Evolutionary conservation across 306 rosid species (phyloP).

Genomic region (Inga leiocalycina): DNA sequence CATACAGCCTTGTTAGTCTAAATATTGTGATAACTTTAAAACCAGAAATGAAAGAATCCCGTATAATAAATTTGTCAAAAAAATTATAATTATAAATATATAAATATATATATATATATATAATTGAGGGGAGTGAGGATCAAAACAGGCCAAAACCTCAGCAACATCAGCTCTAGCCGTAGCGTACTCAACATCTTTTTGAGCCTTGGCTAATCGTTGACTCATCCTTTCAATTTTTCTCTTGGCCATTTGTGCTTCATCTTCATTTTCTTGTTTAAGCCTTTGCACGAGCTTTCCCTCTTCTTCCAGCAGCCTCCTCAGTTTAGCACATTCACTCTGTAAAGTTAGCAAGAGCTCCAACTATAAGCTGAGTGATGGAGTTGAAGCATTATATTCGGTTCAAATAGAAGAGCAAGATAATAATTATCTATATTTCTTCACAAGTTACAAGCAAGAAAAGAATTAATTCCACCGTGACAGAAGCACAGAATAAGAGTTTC

Average conservation of each 20-base stretch:
- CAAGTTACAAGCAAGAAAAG: background rate
- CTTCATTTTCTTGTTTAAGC: background rate
- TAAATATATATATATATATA: background rate
- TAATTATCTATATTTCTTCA: background rate
- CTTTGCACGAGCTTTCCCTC: background rate
- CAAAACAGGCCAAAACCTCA: background rate
- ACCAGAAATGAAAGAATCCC: background rate
- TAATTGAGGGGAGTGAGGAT: too few relatives aligned
- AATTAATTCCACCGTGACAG: background rate
- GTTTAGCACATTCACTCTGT: conserved; percentile 5
- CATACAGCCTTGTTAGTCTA: background rate
- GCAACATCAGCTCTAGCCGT: background rate
- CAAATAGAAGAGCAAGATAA: background rate
- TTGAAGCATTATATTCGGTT: background rate
- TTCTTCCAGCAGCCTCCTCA: background rate
- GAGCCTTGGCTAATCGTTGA: background rate
- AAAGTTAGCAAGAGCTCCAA: background rate
- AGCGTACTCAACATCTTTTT: background rate
- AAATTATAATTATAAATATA: background rate
- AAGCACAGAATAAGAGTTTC: background rate
- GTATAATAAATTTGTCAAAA: background rate
- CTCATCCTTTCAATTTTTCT: background rate
- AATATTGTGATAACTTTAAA: background rate
- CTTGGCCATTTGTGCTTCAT: background rate
- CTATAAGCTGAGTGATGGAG: background rate